Percentiles rank a stretch among this genome's conserved stretches.
phyloP scores from a whole-genome alignment of 83 land plant genomes.

The Larix sibirica region DNA sequence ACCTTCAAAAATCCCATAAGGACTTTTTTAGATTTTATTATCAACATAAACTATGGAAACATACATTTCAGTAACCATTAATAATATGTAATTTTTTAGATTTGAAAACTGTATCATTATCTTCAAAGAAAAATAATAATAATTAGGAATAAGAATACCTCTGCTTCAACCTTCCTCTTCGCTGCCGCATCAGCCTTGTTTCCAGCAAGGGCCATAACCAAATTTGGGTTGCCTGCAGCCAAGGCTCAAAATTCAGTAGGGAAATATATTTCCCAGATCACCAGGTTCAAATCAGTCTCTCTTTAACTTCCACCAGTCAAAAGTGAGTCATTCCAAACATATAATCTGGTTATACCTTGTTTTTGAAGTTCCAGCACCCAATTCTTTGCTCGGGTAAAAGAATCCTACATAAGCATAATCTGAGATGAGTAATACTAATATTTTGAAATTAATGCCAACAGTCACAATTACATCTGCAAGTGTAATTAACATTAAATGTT shows the following conservation, averaged over 20 bases:
- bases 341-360: conserved; percentile 59
- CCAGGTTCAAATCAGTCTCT: not conserved
- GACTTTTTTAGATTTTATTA: no score
- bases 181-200: conserved; percentile 62
- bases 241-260: not conserved
- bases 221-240: conserved; percentile 59
- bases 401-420: conserved; percentile 46
- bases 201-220: conserved; percentile 80
- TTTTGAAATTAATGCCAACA: no score
- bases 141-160: conserved; percentile 32
- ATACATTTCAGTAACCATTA: no score
- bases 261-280: not conserved
- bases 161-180: conserved; percentile 53
- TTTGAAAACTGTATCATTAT: no score
- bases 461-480: no score
- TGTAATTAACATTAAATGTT: no score
- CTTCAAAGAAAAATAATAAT: not conserved
- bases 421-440: no score
- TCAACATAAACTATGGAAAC: no score
- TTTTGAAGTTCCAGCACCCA: conserved; percentile 96
- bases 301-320: not conserved
- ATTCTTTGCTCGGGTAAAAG: conserved; percentile 90
- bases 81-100: no score
- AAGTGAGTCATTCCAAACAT: not conserved
- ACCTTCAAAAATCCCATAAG: no score